Conservation (phyloP, 2,329 filamentous ascomycete genomes). For the Microsporum audouinii region DNA sequence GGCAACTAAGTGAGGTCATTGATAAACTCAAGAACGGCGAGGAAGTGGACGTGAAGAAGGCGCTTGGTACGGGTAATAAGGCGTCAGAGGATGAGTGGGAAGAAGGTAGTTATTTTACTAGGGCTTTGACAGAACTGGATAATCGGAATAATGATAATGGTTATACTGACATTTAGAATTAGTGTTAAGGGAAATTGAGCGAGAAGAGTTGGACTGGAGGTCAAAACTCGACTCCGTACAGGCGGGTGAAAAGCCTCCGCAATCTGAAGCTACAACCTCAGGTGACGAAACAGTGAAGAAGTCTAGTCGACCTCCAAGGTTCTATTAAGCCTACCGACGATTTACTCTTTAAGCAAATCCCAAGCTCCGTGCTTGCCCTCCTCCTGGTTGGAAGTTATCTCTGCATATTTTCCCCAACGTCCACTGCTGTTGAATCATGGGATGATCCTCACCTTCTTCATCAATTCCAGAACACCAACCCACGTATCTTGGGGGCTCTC, state of each 20-base stretch:
- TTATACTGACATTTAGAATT: background rate
- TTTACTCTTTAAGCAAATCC: background rate
- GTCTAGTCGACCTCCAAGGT: background rate
- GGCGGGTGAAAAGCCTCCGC: background rate
- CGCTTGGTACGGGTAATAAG: slow-evolving; percentile 66
- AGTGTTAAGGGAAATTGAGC: slow-evolving; percentile 25
- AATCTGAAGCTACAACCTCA: background rate
- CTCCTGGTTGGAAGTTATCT: background rate
- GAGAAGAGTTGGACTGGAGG: slow-evolving; percentile 31
- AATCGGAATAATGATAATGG: background rate
- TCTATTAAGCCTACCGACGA: background rate
- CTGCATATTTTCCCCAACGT: background rate
- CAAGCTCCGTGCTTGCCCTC: background rate
- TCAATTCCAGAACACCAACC: slow-evolving; percentile 8
- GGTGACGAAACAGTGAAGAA: background rate
- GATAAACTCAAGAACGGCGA: slow-evolving; percentile 37
- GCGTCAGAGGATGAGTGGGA: slow-evolving; percentile 77
- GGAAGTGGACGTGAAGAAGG: slow-evolving; percentile 71
- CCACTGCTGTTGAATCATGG: background rate
- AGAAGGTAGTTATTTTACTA: slow-evolving; percentile 47
- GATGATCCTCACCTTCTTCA: slow-evolving; percentile 12
- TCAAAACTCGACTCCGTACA: background rate
- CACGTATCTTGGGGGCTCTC: slow-evolving; percentile 9
- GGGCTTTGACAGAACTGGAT: background rate
- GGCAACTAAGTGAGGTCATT: slow-evolving; percentile 55